Evolutionary conservation across 371 early-diverging fungal species (phyloP).

Genomic region (Chytridium lagenaria): DNA sequence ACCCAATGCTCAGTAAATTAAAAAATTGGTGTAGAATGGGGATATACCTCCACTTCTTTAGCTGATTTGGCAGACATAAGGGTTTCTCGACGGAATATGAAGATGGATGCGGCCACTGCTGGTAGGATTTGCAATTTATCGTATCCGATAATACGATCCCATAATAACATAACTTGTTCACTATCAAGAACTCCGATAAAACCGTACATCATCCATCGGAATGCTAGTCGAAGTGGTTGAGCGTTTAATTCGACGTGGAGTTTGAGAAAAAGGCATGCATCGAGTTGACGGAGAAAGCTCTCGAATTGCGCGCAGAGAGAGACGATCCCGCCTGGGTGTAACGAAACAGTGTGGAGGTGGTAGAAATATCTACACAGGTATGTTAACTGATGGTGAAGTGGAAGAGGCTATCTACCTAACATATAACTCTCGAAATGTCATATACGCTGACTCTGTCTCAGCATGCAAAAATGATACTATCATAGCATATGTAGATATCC

Average conservation of each 20-base stretch:
- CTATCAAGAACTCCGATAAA: conserved; percentile 56
- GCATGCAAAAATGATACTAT: conserved; percentile 49
- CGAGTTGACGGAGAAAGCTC: conserved; percentile 46
- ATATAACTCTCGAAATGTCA: conserved; percentile 55
- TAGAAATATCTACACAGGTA: conserved; percentile 42
- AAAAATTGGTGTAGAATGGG: neutral
- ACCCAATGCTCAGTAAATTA: conserved; percentile 5
- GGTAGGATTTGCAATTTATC: conserved; percentile 43
- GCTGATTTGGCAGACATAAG: conserved; percentile 36
- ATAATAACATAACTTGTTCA: conserved; percentile 54
- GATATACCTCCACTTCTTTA: conserved; percentile 46
- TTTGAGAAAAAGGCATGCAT: conserved; percentile 47
- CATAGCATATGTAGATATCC: conserved; percentile 48
- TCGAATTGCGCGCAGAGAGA: conserved; percentile 46
- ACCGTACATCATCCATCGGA: conserved; percentile 53
- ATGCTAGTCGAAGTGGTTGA: conserved; percentile 40
- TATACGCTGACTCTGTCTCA: conserved; percentile 44
- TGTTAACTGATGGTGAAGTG: conserved; percentile 7
- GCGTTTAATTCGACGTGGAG: conserved; percentile 32
- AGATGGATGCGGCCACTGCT: conserved; percentile 46
- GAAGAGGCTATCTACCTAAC: conserved; percentile 32
- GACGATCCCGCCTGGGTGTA: conserved; percentile 28
- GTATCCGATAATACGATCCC: conserved; percentile 57
- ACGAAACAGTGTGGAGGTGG: conserved; percentile 47
- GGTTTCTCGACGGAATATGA: conserved; percentile 39